Percentiles rank a stretch among this genome's conserved stretches.
These are phyloP conservation scores for Urochloa ruziziensis DNA, from an alignment of 176 grass and related monocot genomes.

Conservation along the genomic window DNA sequence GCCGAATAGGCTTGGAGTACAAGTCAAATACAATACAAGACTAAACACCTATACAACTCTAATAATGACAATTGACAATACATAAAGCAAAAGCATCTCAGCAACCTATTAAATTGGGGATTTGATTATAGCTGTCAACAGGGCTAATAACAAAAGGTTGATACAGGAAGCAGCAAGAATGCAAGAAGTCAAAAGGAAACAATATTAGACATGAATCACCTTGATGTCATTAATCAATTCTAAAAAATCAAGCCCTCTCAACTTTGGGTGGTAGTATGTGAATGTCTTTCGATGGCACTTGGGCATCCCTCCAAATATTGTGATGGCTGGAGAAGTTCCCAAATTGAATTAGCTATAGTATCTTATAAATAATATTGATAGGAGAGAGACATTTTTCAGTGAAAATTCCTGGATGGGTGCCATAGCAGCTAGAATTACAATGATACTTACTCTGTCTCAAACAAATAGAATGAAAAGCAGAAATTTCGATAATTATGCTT, in stretches of 20 bases:
- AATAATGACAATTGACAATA: no score
- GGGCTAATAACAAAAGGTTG: neutral
- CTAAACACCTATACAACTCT: no score
- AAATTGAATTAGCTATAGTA: conserved; percentile 27
- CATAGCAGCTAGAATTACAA: neutral
- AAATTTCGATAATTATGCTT: neutral
- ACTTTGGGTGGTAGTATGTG: conserved; percentile 76
- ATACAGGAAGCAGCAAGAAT: neutral
- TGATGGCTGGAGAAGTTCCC: conserved; percentile 67
- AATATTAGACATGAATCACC: conserved; percentile 39
- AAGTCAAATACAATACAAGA: no score
- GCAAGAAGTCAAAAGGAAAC: conserved; percentile 6
- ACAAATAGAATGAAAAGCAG: neutral
- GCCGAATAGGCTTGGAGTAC: no score
- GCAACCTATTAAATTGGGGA: no score
- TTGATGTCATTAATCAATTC: conserved; percentile 91
- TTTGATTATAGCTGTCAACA: no score
- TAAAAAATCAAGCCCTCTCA: conserved; percentile 82
- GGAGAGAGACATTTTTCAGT: neutral
- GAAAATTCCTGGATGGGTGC: neutral
- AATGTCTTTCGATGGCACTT: conserved; percentile 76
- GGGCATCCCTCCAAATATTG: conserved; percentile 95
- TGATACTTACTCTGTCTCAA: neutral
- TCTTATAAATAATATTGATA: neutral
- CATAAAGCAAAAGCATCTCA: no score